A percentile compares a stretch with the other conserved stretches of the same genome.
Evolutionary conservation across 768 basidiomycete species (phyloP).

Genomic region (Plicaturopsis crispa): DNA sequence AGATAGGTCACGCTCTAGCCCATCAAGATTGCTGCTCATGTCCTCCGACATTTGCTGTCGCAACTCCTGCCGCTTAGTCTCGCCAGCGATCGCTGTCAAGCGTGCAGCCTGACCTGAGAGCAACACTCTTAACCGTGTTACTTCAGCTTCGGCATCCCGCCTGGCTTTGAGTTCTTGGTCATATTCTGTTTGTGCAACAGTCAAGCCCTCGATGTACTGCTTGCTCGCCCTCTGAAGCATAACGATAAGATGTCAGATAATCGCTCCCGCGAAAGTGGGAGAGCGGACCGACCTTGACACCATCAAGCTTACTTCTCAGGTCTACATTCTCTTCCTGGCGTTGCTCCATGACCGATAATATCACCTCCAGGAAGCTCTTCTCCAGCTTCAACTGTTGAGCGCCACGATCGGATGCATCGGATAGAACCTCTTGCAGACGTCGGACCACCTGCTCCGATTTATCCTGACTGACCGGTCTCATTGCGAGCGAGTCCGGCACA

Average conservation of each 20-base stretch:
- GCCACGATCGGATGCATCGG: slow-evolving; percentile 52
- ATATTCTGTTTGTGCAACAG: slow-evolving; percentile 90
- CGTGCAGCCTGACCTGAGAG: slow-evolving; percentile 86
- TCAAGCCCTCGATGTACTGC: slow-evolving; percentile 87
- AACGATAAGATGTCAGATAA: slow-evolving; percentile 1
- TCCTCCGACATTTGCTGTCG: slow-evolving; percentile 77
- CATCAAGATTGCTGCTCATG: slow-evolving; percentile 64
- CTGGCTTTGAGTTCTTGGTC: slow-evolving; percentile 85
- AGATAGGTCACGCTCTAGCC: slow-evolving; percentile 80
- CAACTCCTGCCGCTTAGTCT: slow-evolving; percentile 69
- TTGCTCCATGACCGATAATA: slow-evolving; percentile 60
- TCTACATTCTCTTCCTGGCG: slow-evolving; percentile 51
- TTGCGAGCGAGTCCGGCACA: background rate
- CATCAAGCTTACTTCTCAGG: slow-evolving; percentile 74
- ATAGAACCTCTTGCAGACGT: slow-evolving; percentile 54
- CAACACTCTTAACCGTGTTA: slow-evolving; percentile 75
- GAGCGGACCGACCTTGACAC: slow-evolving; percentile 65
- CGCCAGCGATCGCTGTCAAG: slow-evolving; percentile 78
- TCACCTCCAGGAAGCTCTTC: slow-evolving; percentile 60
- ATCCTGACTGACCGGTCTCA: slow-evolving; percentile 20
- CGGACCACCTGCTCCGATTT: slow-evolving; percentile 36
- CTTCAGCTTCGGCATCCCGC: slow-evolving; percentile 88
- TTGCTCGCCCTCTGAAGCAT: slow-evolving; percentile 73
- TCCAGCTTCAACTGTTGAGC: slow-evolving; percentile 63
- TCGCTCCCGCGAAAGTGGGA: background rate